Percentiles rank a stretch among this genome's conserved stretches.
Evolutionary conservation across 768 basidiomycete genomes (phyloP).

Genomic region (Pisolithus sp.): DNA sequence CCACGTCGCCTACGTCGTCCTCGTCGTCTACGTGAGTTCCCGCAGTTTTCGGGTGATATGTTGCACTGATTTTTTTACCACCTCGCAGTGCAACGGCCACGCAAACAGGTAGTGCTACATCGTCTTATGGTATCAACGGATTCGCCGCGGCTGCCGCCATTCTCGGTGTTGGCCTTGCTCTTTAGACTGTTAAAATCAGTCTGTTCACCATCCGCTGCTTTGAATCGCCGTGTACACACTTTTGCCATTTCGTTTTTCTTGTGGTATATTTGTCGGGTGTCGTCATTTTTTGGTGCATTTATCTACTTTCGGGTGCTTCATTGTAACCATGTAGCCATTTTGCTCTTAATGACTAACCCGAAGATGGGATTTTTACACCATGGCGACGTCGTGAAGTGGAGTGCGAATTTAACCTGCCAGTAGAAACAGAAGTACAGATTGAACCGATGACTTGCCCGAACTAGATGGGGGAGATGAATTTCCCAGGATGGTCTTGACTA

Average conservation of each 20-base stretch:
- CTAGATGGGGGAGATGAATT: too few relatives aligned
- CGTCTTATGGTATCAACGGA: constrained; percentile 4
- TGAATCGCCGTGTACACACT: background rate
- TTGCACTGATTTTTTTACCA: background rate
- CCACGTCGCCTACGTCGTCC: constrained; percentile 10
- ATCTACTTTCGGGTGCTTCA: background rate
- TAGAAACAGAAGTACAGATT: too few relatives aligned
- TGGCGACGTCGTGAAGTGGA: too few relatives aligned
- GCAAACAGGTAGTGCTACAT: constrained; percentile 3
- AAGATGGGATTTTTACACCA: too few relatives aligned
- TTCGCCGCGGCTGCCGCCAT: constrained; percentile 8
- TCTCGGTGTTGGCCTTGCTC: constrained; percentile 7
- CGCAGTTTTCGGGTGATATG: background rate
- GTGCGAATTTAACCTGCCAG: too few relatives aligned
- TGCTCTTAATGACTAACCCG: background rate
- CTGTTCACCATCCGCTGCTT: background rate
- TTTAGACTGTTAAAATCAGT: constrained; percentile 3
- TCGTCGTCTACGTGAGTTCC: background rate
- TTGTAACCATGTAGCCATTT: background rate
- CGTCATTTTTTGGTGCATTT: background rate
- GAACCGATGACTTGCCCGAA: too few relatives aligned
- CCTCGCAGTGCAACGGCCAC: background rate
- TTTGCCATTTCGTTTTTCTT: background rate
- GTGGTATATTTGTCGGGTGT: background rate
- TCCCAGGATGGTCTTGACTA: too few relatives aligned